Evolutionary conservation across 805 yeast genomes (phyloP), one percentile per base, ranked within the genome.

Genomic region (Priceomyces melissophilus): DNA sequence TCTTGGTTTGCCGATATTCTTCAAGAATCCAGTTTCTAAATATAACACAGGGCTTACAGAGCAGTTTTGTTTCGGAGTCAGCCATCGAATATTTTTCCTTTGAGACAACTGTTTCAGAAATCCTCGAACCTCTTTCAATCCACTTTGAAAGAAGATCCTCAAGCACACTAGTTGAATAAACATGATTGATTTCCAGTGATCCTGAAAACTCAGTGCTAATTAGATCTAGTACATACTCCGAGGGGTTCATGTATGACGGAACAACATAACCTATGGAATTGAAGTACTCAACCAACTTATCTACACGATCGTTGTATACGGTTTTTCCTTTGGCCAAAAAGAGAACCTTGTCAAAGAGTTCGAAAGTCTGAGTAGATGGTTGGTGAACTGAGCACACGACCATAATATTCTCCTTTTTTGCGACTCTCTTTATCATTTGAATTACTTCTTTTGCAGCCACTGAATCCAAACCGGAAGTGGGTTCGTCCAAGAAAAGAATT

Each of bases 391-490:
- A 75, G 56, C 80, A 75, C 40, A 78, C 60, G 44, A 78, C 76
- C 71, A 39, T 63, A 59, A 14, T 52, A 17, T 49, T 49, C 31
- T 50, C 49, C 12, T 41, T 37, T 26, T 25, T 31, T 75, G 79
- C 52, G 72, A 63, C 25, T 63, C 62, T 46, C 65, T 67, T 52
- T 69, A 62, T 41, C 42, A 75, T 70, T 47, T 69, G 68, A 38
- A 76, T 65, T 46, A 78, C 75, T 16, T 80, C 70, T 73, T 76
- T 67, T 6, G 82, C 74, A 17, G 82, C 71, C 16, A 53, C 57
- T n/a, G 82, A 73, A 50, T 78, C 82, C 46, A 77, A 59, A 31
- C 82, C 82, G 27, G 82, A 76, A 12, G 82, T 78, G 27, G 82
- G 81, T 53, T 78, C 83, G 61, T 78, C 83, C 43, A 79, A 60